Conservation (phyloP, 768 basidiomycete genomes). For the Podaxis carcinomalis region DNA sequence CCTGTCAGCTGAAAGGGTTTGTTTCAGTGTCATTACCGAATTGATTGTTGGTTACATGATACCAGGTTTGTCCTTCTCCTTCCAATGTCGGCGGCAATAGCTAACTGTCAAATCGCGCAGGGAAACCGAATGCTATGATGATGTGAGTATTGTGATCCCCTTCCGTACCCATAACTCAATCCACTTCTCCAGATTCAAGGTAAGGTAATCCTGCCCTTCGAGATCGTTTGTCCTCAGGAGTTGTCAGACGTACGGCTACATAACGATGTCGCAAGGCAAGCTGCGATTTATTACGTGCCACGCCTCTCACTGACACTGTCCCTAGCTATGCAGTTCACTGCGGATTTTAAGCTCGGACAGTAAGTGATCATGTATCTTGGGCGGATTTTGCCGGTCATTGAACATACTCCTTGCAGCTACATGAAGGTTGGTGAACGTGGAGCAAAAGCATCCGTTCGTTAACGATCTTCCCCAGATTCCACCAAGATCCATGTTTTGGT, state of each 20-base stretch:
- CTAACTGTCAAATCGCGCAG: conserved; percentile 23
- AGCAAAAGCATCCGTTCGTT: not conserved
- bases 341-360: conserved; percentile 76
- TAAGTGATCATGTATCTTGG: conserved; percentile 35
- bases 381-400: not conserved
- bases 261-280: conserved; percentile 52
- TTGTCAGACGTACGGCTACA: conserved; percentile 58
- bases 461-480: conserved; percentile 36
- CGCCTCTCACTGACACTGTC: conserved; percentile 15
- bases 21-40: conserved; percentile 62
- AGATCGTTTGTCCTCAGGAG: conserved; percentile 24
- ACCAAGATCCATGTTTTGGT: conserved; percentile 63
- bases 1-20: not conserved
- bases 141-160: conserved; percentile 34
- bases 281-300: not conserved
- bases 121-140: conserved; percentile 74
- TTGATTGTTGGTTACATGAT: conserved; percentile 61
- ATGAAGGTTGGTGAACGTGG: conserved; percentile 21
- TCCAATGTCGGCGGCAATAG: not conserved
- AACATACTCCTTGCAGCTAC: conserved; percentile 16
- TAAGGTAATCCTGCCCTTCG: not conserved
- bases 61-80: conserved; percentile 26
- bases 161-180: not conserved
- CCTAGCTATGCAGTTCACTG: conserved; percentile 62
- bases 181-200: conserved; percentile 31